A percentile compares a stretch with the other conserved stretches of the same genome.
Conservation (phyloP, 768 basidiomycete genomes). For the Collybiopsis confluens region DNA sequence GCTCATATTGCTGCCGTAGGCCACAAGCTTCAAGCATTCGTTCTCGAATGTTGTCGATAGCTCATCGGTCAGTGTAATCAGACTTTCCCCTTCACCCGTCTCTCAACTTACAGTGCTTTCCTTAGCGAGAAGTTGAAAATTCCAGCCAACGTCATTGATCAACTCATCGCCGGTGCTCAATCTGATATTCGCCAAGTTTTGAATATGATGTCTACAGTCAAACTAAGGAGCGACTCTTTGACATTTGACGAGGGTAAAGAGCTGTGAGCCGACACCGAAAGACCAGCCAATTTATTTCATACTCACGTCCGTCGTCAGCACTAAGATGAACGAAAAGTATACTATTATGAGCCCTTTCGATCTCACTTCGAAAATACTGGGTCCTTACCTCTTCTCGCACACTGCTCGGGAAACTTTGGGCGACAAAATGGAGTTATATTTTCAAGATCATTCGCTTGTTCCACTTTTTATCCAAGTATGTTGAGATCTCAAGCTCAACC, state of each 20-base stretch:
- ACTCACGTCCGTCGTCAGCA: slow-evolving; percentile 25
- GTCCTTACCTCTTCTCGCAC: slow-evolving; percentile 84
- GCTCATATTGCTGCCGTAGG: slow-evolving; percentile 39
- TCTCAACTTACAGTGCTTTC: too few relatives aligned
- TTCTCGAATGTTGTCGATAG: slow-evolving; percentile 83
- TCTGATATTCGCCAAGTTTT: slow-evolving; percentile 97
- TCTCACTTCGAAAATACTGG: slow-evolving; percentile 82
- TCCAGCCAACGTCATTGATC: slow-evolving; percentile 88
- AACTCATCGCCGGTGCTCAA: slow-evolving; percentile 82
- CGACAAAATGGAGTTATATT: slow-evolving; percentile 95
- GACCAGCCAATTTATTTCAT: background rate
- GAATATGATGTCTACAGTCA: slow-evolving; percentile 99
- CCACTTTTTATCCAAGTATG: slow-evolving; percentile 93
- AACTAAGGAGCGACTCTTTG: slow-evolving; percentile 75
- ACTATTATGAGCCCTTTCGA: slow-evolving; percentile 89
- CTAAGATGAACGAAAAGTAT: slow-evolving; percentile 90
- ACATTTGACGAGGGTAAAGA: slow-evolving; percentile 87
- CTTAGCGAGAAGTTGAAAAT: slow-evolving; percentile 88
- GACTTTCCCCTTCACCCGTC: too few relatives aligned
- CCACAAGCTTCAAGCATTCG: slow-evolving; percentile 74
- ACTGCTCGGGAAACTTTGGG: slow-evolving; percentile 78
- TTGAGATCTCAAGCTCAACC: background rate
- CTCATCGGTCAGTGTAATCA: slow-evolving; percentile 67
- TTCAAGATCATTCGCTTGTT: slow-evolving; percentile 92
- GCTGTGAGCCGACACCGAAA: slow-evolving; percentile 52